phyloP scores from a whole-genome alignment of 2,329 filamentous ascomycete genomes.

The Aureobasidium sp. region DNA sequence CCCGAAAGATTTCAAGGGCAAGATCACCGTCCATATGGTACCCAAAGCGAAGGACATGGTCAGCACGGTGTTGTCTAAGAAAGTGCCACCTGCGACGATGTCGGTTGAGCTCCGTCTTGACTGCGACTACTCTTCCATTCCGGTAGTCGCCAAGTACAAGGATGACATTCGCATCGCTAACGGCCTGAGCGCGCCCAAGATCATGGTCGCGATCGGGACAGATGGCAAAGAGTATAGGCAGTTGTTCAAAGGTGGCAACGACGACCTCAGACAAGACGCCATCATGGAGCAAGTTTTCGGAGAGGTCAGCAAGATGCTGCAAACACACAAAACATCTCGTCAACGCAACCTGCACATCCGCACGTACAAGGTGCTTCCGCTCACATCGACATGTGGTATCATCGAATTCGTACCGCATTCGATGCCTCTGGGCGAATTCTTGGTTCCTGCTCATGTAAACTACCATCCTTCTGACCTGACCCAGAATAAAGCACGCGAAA shows the following conservation, averaged over 20 bases:
- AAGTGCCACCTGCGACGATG: conserved; percentile 83
- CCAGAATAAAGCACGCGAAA: conserved; percentile 64
- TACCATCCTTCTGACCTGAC: conserved; percentile 83
- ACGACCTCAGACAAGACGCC: conserved; percentile 92
- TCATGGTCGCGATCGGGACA: conserved; percentile 70
- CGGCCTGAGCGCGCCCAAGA: conserved; percentile 88
- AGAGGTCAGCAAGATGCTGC: conserved; percentile 82
- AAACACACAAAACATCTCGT: conserved; percentile 75
- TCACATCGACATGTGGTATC: conserved; percentile 76
- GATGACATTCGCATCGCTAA: conserved; percentile 75
- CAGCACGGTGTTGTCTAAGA: not conserved
- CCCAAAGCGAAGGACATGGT: conserved; percentile 14
- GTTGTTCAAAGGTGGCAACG: conserved; percentile 88
- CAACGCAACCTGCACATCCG: conserved; percentile 84
- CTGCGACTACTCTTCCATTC: conserved; percentile 67
- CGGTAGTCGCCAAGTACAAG: conserved; percentile 62
- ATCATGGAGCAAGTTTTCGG: conserved; percentile 99
- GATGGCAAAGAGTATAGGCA: conserved; percentile 79
- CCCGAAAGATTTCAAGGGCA: conserved; percentile 13
- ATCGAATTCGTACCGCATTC: conserved; percentile 98
- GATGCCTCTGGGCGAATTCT: conserved; percentile 80
- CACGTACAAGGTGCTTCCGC: conserved; percentile 92
- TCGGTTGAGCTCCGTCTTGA: conserved; percentile 65
- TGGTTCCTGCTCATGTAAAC: conserved; percentile 79
- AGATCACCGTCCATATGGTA: conserved; percentile 55